Evolutionary conservation across 2,329 filamentous ascomycete species (phyloP).

Genomic region (Ceratocystis lukuohia): DNA sequence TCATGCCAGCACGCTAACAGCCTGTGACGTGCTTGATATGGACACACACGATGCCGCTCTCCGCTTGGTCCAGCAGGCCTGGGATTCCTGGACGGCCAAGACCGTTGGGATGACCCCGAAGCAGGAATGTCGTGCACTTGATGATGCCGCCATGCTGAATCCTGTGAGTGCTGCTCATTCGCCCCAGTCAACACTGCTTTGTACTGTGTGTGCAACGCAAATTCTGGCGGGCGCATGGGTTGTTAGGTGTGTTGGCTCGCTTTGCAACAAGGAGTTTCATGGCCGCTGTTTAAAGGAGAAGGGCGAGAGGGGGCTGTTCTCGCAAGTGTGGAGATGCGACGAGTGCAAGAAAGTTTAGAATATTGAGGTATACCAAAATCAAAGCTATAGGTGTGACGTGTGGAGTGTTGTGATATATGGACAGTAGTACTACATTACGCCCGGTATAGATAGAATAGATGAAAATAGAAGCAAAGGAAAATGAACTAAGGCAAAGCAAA

Average conservation of each 20-base stretch:
- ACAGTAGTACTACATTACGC: constrained; percentile 15
- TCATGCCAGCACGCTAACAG: constrained; percentile 39
- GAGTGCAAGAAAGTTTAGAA: constrained; percentile 1
- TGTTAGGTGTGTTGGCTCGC: constrained; percentile 2
- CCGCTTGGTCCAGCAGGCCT: constrained; percentile 32
- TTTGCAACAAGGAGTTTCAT: constrained; percentile 11
- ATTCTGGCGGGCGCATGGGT: constrained; percentile 14
- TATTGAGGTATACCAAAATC: background rate
- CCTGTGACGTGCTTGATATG: constrained; percentile 35
- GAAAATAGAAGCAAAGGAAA: background rate
- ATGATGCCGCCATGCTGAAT: background rate
- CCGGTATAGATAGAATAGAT: constrained; percentile 4
- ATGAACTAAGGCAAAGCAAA: constrained; percentile 2
- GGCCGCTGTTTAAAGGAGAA: constrained; percentile 11
- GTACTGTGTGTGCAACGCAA: background rate
- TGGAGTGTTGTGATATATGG: background rate
- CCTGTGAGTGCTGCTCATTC: background rate
- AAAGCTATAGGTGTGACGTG: background rate
- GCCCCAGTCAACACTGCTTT: background rate
- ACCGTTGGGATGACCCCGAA: background rate
- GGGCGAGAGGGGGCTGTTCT: constrained; percentile 15
- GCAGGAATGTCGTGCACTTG: background rate
- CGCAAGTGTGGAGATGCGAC: constrained; percentile 16
- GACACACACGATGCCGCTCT: constrained; percentile 32
- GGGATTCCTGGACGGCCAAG: background rate